These are phyloP conservation scores for Pleurotus platypus DNA, from an alignment of 768 basidiomycete species.

Conservation along the genomic window DNA sequence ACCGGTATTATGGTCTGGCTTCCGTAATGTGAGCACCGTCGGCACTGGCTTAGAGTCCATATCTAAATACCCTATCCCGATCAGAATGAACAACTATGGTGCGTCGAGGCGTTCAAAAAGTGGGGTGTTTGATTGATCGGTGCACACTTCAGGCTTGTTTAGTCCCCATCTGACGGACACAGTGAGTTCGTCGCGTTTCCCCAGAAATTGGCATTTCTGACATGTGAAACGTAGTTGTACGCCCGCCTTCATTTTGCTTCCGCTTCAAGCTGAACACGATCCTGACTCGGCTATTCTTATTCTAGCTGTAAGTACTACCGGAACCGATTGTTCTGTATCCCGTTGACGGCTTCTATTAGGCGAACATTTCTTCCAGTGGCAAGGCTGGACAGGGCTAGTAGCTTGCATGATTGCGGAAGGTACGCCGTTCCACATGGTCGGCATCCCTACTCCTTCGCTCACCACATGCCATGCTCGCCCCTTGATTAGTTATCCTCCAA, in stretches of 20 bases:
- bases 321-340: neutral
- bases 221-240: conserved; percentile 26
- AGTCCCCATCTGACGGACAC: conserved; percentile 31
- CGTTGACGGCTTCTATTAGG: conserved; percentile 23
- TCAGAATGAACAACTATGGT: conserved; percentile 56
- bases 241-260: conserved; percentile 11
- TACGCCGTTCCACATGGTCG: conserved; percentile 16
- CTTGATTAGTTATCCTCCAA: conserved; percentile 48
- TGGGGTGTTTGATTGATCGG: neutral
- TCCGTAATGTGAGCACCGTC: conserved; percentile 42
- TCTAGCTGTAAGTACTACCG: conserved; percentile 16
- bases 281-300: neutral
- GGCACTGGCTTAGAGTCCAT: neutral
- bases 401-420: conserved; percentile 54
- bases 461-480: neutral
- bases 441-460: conserved; percentile 9
- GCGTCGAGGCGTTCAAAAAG: conserved; percentile 10
- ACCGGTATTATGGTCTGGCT: conserved; percentile 53
- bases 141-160: conserved; percentile 36
- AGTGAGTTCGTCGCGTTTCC: conserved; percentile 24
- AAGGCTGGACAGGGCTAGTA: conserved; percentile 57
- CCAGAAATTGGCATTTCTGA: neutral
- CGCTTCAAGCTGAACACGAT: neutral
- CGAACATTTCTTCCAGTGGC: conserved; percentile 49
- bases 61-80: neutral